A percentile compares a stretch with the other conserved stretches of the same genome.
phyloP scores from a whole-genome alignment of 1,284 basidiomycete species.

The Inonotus hispidus region DNA sequence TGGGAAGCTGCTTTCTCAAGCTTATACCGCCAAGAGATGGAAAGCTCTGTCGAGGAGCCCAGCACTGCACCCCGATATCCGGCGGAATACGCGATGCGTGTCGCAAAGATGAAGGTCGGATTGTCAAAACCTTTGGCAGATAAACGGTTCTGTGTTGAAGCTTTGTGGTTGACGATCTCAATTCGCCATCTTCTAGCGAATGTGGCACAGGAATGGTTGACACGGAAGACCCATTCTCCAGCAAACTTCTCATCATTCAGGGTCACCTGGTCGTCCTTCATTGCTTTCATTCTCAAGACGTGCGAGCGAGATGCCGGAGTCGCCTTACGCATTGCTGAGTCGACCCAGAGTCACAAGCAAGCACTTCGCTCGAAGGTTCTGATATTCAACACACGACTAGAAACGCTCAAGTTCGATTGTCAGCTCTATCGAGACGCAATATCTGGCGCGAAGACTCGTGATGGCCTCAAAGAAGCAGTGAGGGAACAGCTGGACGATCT shows the following conservation, averaged over 20 bases:
- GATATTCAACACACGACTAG: slow-evolving; percentile 35
- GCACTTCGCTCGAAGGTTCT: slow-evolving; percentile 34
- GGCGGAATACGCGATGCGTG: slow-evolving; percentile 40
- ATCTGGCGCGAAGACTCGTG: slow-evolving; percentile 16
- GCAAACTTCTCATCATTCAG: slow-evolving; percentile 14
- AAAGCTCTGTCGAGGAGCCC: slow-evolving; percentile 31
- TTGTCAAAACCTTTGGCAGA: slow-evolving; percentile 49
- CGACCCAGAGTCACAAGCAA: slow-evolving; percentile 34
- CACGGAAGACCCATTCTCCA: slow-evolving; percentile 16
- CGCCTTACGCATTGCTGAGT: slow-evolving; percentile 33
- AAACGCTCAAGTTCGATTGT: slow-evolving; percentile 35
- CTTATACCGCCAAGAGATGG: slow-evolving; percentile 44
- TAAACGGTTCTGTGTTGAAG: slow-evolving; percentile 49
- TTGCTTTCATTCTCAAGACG: slow-evolving; percentile 36
- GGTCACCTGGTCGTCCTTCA: slow-evolving; percentile 34
- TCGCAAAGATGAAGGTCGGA: slow-evolving; percentile 44
- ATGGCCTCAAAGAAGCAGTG: slow-evolving; percentile 21
- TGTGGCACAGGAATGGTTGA: slow-evolving; percentile 30
- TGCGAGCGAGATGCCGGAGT: slow-evolving; percentile 38
- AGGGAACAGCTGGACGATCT: slow-evolving; percentile 30
- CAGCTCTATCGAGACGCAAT: slow-evolving; percentile 24
- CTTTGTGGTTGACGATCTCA: slow-evolving; percentile 42
- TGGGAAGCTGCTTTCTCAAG: slow-evolving; percentile 49
- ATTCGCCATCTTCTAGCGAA: slow-evolving; percentile 39
- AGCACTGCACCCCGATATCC: slow-evolving; percentile 33